phyloP scores from a whole-genome alignment of 441 rosid species.

The Croton laevigatus region DNA sequence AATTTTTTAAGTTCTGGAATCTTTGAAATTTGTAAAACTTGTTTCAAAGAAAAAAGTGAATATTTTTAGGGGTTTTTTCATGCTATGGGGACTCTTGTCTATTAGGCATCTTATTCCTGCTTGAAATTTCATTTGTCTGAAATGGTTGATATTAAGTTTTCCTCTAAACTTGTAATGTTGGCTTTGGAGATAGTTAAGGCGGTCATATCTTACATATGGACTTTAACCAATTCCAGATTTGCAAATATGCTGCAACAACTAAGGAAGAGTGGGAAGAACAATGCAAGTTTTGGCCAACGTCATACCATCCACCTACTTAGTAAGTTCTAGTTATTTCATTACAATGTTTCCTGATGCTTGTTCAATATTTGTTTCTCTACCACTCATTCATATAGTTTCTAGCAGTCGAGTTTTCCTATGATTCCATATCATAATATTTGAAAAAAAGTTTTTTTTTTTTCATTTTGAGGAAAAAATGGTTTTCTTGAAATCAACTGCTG shows the following conservation, averaged over 20 bases:
- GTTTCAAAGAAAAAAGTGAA: not conserved
- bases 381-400: not conserved
- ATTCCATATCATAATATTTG: not conserved
- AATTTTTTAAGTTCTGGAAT: not conserved
- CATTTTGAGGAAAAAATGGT: not conserved
- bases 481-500: not conserved
- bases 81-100: not conserved
- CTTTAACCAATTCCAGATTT: constrained; percentile 43
- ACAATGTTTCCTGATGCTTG: not conserved
- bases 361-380: not conserved
- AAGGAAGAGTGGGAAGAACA: constrained; percentile 91
- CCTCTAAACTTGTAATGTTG: not conserved
- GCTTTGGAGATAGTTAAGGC: constrained; percentile 2
- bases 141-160: not conserved
- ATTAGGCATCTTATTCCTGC: not conserved
- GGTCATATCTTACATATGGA: constrained; percentile 14
- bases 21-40: not conserved
- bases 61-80: not conserved
- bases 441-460: not conserved
- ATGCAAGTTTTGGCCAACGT: constrained; percentile 90
- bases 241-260: constrained; percentile 67
- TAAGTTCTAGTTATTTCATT: constrained; percentile 32
- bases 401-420: not conserved
- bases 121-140: not conserved
- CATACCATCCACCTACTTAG: constrained; percentile 91